phyloP scores from a whole-genome alignment of 176 grass and related monocot species.

The Tillandsia fasciculata region DNA sequence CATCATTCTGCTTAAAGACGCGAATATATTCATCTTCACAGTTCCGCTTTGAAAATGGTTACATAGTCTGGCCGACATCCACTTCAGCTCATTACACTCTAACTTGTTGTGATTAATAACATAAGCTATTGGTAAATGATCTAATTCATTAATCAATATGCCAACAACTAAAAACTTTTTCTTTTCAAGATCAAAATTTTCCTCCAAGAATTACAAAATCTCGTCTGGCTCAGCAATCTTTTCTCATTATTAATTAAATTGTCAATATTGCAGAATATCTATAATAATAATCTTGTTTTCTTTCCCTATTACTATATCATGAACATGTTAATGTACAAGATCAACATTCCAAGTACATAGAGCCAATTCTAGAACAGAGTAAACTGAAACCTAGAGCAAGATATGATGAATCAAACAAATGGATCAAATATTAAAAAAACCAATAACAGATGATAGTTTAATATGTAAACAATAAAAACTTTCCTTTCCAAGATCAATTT shows the following conservation, averaged over 20 bases:
- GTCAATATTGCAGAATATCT: too few relatives aligned
- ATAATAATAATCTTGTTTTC: too few relatives aligned
- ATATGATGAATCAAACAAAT: not conserved
- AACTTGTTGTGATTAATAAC: not conserved
- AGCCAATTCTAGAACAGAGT: too few relatives aligned
- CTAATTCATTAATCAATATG: not conserved
- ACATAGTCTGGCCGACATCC: not conserved
- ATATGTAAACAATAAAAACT: not conserved
- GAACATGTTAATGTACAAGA: too few relatives aligned
- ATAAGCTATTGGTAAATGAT: not conserved
- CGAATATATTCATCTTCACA: too few relatives aligned
- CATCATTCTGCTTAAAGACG: too few relatives aligned
- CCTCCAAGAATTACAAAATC: not conserved
- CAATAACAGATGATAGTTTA: not conserved
- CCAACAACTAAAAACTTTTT: not conserved
- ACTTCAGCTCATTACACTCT: not conserved
- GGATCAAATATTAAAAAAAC: too few relatives aligned
- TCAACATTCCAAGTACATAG: too few relatives aligned
- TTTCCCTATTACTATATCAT: too few relatives aligned
- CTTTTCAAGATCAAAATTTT: not conserved
- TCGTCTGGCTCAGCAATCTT: not conserved
- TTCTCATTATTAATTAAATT: too few relatives aligned
- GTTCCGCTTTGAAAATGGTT: too few relatives aligned
- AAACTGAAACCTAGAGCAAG: too few relatives aligned
- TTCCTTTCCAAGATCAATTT: not conserved